phyloP scores from a whole-genome alignment of 2,329 filamentous ascomycete species.

The Catunica adiposa region DNA sequence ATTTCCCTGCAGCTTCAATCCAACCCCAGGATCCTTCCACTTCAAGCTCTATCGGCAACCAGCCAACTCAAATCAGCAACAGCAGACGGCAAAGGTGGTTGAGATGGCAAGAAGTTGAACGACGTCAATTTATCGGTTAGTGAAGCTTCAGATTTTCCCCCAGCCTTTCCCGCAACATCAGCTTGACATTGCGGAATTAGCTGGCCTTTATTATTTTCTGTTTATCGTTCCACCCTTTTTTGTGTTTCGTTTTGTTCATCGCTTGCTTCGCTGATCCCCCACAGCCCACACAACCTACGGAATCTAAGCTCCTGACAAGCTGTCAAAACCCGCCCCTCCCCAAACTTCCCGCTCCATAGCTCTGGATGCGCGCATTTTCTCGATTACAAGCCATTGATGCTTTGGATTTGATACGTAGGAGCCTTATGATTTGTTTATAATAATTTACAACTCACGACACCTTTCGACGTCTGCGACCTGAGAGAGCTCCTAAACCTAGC shows the following conservation, averaged over 20 bases:
- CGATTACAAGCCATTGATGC: neutral
- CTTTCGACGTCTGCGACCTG: too few relatives aligned
- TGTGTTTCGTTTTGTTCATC: neutral
- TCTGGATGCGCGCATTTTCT: neutral
- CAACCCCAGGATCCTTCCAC: neutral
- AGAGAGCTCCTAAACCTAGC: too few relatives aligned
- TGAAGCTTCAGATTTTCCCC: neutral
- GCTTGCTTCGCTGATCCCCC: neutral
- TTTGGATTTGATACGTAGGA: neutral
- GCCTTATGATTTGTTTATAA: neutral
- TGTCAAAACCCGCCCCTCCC: neutral
- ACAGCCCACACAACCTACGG: neutral
- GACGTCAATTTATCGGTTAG: too few relatives aligned
- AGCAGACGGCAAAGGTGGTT: too few relatives aligned
- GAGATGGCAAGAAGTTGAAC: too few relatives aligned
- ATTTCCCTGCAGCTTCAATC: constrained; percentile 2
- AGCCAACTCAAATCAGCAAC: too few relatives aligned
- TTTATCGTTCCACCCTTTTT: neutral
- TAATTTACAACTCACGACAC: neutral
- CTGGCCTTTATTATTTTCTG: too few relatives aligned
- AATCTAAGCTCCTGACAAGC: constrained; percentile 5
- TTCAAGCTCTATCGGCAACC: neutral
- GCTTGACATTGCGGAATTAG: too few relatives aligned
- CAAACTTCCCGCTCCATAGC: neutral
- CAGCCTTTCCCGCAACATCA: neutral